Percentiles rank a stretch among this genome's conserved stretches.
Conservation (phyloP, 2,329 filamentous ascomycete genomes). For the Diplodia intermedia region DNA sequence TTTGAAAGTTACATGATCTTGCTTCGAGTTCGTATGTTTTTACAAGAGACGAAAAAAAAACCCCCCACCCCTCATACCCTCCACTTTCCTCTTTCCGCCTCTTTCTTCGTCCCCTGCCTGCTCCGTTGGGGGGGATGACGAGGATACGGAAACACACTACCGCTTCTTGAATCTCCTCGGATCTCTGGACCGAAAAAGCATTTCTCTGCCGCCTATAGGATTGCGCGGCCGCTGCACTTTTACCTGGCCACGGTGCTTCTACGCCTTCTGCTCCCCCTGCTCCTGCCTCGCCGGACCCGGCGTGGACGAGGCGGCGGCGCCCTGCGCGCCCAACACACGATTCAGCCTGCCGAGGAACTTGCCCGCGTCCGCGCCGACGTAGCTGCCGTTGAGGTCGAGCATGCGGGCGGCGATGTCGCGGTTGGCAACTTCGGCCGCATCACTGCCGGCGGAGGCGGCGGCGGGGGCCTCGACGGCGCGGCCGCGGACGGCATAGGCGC, state of each 20-base stretch:
- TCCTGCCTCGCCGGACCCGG: neutral
- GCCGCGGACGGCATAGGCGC: slow-evolving; percentile 8
- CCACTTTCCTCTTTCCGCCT: too few relatives aligned
- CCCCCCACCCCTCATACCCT: too few relatives aligned
- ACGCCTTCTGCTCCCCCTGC: neutral
- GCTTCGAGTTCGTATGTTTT: too few relatives aligned
- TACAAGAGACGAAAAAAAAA: too few relatives aligned
- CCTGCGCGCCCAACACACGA: neutral
- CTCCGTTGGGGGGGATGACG: too few relatives aligned
- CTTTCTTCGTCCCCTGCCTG: too few relatives aligned
- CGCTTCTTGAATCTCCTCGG: too few relatives aligned
- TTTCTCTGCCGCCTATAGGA: neutral
- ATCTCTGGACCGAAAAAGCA: too few relatives aligned
- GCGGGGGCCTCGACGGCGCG: neutral
- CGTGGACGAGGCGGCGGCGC: neutral
- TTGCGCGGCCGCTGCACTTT: neutral
- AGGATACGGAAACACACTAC: too few relatives aligned
- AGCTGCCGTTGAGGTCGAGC: slow-evolving; percentile 24
- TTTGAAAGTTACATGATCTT: too few relatives aligned
- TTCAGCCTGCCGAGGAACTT: slow-evolving; percentile 17
- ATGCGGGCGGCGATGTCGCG: neutral
- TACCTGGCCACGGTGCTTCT: neutral
- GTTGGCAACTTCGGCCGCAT: neutral
- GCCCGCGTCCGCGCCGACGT: slow-evolving; percentile 2
- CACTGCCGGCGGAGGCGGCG: neutral